Evolutionary conservation across 352 stramenopile genomes (phyloP).

Genomic region (Stramenopiles sp.): DNA sequence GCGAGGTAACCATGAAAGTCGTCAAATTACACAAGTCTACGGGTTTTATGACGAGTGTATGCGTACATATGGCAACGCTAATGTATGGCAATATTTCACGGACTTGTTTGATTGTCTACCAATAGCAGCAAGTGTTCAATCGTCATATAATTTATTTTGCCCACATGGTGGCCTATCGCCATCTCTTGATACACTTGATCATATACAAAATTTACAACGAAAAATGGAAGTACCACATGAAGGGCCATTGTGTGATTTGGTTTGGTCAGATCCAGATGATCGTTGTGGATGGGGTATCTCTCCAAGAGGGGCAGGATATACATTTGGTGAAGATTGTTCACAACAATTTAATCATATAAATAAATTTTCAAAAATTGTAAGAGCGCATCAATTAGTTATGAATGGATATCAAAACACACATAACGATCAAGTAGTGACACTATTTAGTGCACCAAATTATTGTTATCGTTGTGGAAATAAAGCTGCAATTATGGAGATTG

Average conservation of each 20-base stretch:
- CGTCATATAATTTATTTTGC: constrained; percentile 46
- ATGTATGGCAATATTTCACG: constrained; percentile 69
- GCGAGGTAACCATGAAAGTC: constrained; percentile 80
- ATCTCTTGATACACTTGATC: constrained; percentile 60
- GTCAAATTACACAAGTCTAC: constrained; percentile 49
- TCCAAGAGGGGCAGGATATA: constrained; percentile 53
- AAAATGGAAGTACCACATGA: constrained; percentile 61
- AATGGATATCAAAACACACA: constrained; percentile 77
- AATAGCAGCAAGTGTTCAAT: constrained; percentile 61
- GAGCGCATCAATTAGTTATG: constrained; percentile 71
- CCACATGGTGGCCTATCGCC: constrained; percentile 62
- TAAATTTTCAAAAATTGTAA: constrained; percentile 53
- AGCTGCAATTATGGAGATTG: constrained; percentile 79
- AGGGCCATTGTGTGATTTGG: constrained; percentile 56
- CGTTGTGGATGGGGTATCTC: constrained; percentile 59
- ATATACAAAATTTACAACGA: constrained; percentile 44
- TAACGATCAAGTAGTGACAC: constrained; percentile 66
- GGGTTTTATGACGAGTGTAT: constrained; percentile 47
- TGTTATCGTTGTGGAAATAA: constrained; percentile 88
- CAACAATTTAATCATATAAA: constrained; percentile 69
- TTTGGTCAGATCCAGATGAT: constrained; percentile 64
- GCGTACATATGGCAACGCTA: constrained; percentile 53
- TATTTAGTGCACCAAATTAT: constrained; percentile 78
- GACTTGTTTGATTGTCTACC: constrained; percentile 61
- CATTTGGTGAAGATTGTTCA: constrained; percentile 57